These are phyloP conservation scores for Alternaria tenuissima DNA, from an alignment of 2,329 filamentous ascomycete genomes.

Conservation along the genomic window DNA sequence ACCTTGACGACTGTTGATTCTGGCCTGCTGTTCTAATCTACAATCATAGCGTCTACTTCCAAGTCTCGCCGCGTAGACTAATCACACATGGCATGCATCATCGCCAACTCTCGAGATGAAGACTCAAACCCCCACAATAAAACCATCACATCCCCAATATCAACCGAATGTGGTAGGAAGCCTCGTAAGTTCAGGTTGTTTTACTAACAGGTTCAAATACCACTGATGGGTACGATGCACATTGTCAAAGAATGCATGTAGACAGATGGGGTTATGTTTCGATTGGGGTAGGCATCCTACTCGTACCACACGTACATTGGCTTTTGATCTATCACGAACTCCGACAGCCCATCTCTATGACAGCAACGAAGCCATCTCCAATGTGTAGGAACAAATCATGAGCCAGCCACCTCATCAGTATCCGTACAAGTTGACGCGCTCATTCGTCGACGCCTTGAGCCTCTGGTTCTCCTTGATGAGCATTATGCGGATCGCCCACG, in stretches of 20 bases:
- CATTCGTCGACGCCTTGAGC: constrained; percentile 32
- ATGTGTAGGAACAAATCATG: neutral
- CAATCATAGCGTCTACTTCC: too few relatives aligned
- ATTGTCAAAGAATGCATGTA: neutral
- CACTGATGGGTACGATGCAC: neutral
- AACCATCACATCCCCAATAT: neutral
- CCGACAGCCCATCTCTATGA: neutral
- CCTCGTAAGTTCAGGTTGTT: neutral
- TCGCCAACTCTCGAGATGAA: neutral
- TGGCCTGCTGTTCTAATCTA: too few relatives aligned
- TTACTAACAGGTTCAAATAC: neutral
- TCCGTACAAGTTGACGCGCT: constrained; percentile 41
- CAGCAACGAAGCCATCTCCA: neutral
- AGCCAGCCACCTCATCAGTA: constrained; percentile 20
- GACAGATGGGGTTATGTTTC: neutral
- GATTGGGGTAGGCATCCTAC: neutral
- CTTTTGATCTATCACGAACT: neutral
- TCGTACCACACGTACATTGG: neutral
- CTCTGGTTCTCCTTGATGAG: constrained; percentile 41
- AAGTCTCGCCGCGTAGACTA: neutral
- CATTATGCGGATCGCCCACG: constrained; percentile 36
- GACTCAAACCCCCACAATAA: neutral
- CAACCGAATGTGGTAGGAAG: neutral
- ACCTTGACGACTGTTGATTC: too few relatives aligned
- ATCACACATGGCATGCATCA: neutral